phyloP scores from a whole-genome alignment of 225 moss, liverwort and hornwort genomes.

The Sphagnum contortum region DNA sequence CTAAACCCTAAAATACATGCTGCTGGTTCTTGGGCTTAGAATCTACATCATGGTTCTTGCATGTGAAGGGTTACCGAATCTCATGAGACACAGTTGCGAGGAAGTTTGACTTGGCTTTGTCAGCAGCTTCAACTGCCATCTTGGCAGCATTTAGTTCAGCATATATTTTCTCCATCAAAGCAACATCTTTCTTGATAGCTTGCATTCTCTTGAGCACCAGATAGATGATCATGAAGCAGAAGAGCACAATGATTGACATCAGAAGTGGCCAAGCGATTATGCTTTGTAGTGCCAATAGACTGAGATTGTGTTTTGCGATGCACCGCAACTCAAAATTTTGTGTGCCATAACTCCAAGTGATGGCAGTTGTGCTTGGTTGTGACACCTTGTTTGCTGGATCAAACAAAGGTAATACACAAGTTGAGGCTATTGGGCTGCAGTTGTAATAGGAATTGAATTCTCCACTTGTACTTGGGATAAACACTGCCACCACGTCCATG shows the following conservation, averaged over 20 bases:
- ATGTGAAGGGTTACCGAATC: too few relatives aligned
- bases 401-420: conserved; percentile 34
- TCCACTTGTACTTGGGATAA: conserved; percentile 19
- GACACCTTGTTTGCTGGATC: conserved; percentile 25
- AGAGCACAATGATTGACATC: conserved; percentile 58
- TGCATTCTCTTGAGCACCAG: conserved; percentile 64
- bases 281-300: conserved; percentile 32
- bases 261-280: too few relatives aligned
- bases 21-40: too few relatives aligned
- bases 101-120: conserved; percentile 77
- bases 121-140: conserved; percentile 75
- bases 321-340: conserved; percentile 65
- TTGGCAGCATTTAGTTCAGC: conserved; percentile 66
- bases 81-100: too few relatives aligned
- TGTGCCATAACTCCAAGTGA: conserved; percentile 47
- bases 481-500: conserved; percentile 53
- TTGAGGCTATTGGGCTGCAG: conserved; percentile 18
- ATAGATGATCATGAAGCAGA: conserved; percentile 52
- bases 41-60: too few relatives aligned
- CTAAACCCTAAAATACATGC: too few relatives aligned
- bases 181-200: conserved; percentile 52
- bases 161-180: conserved; percentile 72
- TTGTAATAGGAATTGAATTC: conserved; percentile 28
- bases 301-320: conserved; percentile 31
- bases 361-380: conserved; percentile 9